Evolutionary conservation across 75 land plant genomes (phyloP), one percentile per base, ranked within the genome.

Genomic region (Chamaecyparis obtusa): DNA sequence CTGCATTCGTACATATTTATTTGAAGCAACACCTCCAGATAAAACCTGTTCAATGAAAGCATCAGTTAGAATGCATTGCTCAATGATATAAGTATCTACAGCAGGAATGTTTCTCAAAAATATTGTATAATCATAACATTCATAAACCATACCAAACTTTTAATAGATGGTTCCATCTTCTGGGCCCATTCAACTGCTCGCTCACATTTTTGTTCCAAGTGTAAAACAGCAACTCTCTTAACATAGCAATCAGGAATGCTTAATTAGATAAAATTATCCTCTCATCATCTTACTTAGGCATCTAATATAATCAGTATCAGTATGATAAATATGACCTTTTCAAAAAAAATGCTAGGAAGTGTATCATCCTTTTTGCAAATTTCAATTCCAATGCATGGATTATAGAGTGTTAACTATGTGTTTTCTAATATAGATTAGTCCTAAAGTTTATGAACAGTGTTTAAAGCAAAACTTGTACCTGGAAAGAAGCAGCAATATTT

Each of bases 1-100:
- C 67, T 91, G 93, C 79, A 90, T 48, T 81, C 99, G 93, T 7
- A 98, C 95, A 88, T 94, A 93, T 86, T 97, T 71, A 83, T 98
- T 98, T 85, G 98, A 95, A 88, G 99, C 99, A 89, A 98, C 99
- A 67, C 99, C 99, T 64, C 99, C 99, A 77, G 99, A 94, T 14
- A 97, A 95, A 32, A 97, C 99, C 99, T 97, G 86, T 33, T 87
- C 32, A 82, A 75, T 36, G 83, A 44, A 87, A 44, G 85, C 85
- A 84, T 5, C 16, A 84, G 46, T 81, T 46, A 27, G 46, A 43
- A 44, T 46, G 13, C 83, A n/a, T n/a, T 30, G n/a, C n/a, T 81
- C 32, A 1, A 1, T 24, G 32, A 27, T 24, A 46, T 21, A 21
- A 27, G 14, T 10, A 54, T 89, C 32, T 17, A 89, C 46, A 39